Evolutionary conservation across 2,329 filamentous ascomycete genomes (phyloP), one percentile per base, ranked within the genome.

Genomic region (Microdochium nivale): DNA sequence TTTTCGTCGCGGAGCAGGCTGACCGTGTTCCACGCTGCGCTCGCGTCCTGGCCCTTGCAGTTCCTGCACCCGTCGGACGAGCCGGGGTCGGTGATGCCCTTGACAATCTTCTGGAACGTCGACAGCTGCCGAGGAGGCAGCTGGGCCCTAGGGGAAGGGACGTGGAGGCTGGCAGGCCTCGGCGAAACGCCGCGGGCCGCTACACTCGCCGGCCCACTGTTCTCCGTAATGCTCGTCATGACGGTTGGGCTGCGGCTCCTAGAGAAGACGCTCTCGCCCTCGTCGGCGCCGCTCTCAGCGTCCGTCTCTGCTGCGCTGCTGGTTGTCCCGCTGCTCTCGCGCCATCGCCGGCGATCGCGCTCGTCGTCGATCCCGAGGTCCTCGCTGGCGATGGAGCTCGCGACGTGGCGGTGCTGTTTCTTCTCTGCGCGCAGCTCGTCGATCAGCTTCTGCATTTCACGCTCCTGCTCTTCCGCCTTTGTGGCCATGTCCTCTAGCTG

Each of bases 11-110:
- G 71, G 53, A 86, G 65, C 47, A 84, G 55, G 50, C 75, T 74
- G n/a, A 83, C 81, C 3, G 82, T 83, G 59, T 85, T 76, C 82
- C 82, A 86, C 3, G 82, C 82, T 35, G 81, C 72, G 56, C 78
- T 80, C 13, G 77, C 72, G 50, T 80, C 77, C 58, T 77, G 75
- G 13, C 82, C 81, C 50, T 72, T 65, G 62, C 83, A 85, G 58
- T 83, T 84, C 32, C 65, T 59, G 58, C 81, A 84, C 52, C 65
- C 60, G 37, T 62, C 64, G 24, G 55, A 51, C 10, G 33, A 62
- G 46, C 70, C 68, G n/a, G n/a, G n/a, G 13, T 70, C 69, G 1
- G 76, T 63, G 10, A 76, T 70, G 25, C 70, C 70, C 60, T 71
- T 71, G 27, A 78, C 64, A 1, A 78, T 63, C 56, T 74, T 76